phyloP scores from a whole-genome alignment of 371 early-diverging fungal genomes.

The Apophysomyces trapeziformis region DNA sequence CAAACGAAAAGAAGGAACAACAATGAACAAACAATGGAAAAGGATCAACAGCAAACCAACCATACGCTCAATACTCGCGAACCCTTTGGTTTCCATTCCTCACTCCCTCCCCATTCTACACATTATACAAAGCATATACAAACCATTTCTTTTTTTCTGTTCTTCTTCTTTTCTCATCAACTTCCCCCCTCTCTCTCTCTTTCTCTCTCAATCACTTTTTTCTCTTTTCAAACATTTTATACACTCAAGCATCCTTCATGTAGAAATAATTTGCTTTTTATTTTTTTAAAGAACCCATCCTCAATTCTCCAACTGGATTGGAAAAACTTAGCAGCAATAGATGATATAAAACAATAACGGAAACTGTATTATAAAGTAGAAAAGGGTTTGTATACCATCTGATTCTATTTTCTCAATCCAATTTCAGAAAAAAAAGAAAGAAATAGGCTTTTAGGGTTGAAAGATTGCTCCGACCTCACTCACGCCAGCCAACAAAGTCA shows the following conservation, averaged over 20 bases:
- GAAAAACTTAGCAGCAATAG: not conserved
- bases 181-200: constrained; percentile 3
- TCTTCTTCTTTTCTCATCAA: not conserved
- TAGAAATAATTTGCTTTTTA: constrained; percentile 3
- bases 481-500: constrained; percentile 60
- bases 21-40: not conserved
- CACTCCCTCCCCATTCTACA: not conserved
- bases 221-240: constrained; percentile 16
- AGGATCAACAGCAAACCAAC: not conserved
- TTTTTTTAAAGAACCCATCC: not conserved
- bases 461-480: too few relatives aligned
- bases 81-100: not conserved
- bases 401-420: too few relatives aligned
- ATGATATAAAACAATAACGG: not conserved
- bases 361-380: not conserved
- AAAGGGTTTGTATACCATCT: not conserved
- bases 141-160: too few relatives aligned
- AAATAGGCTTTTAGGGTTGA: too few relatives aligned
- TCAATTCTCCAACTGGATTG: constrained; percentile 2
- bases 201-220: not conserved
- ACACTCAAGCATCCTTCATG: constrained; percentile 8
- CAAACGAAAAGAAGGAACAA: not conserved
- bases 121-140: too few relatives aligned
- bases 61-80: not conserved
- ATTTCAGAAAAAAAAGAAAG: too few relatives aligned